These are phyloP conservation scores for Xylaria bambusicola DNA, from an alignment of 495 filamentous ascomycete species.

Conservation along the genomic window DNA sequence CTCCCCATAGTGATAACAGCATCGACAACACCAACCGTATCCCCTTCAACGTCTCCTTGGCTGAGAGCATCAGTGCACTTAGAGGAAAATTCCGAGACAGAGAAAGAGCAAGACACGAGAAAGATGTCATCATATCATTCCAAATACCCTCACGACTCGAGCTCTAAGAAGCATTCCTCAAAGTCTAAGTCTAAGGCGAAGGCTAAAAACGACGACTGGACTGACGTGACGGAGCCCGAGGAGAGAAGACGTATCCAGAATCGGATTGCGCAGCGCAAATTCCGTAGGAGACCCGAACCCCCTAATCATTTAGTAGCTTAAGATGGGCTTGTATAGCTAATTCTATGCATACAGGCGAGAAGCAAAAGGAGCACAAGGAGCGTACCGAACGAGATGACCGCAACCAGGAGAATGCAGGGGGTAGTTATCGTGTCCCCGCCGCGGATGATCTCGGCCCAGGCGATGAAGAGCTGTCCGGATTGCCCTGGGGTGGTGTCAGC, in stretches of 20 bases:
- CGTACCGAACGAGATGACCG: constrained; percentile 56
- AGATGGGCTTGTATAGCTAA: constrained; percentile 20
- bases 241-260: constrained; percentile 63
- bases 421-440: constrained; percentile 56
- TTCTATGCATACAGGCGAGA: constrained; percentile 51
- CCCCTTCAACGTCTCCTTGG: constrained; percentile 10
- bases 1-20: not conserved
- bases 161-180: constrained; percentile 35
- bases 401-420: constrained; percentile 56
- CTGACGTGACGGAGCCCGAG: constrained; percentile 59
- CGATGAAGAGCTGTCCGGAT: constrained; percentile 53
- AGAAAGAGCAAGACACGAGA: constrained; percentile 12
- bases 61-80: not conserved
- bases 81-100: constrained; percentile 7
- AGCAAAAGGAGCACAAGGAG: constrained; percentile 59
- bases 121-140: constrained; percentile 39
- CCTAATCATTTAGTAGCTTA: not conserved
- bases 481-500: constrained; percentile 65
- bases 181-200: constrained; percentile 33
- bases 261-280: constrained; percentile 62
- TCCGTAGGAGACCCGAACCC: constrained; percentile 45
- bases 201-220: constrained; percentile 56
- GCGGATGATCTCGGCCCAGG: constrained; percentile 51
- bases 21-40: constrained; percentile 15
- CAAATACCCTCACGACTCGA: constrained; percentile 25